These are phyloP conservation scores for Candida mesenterica DNA, from an alignment of 1,139 yeast species.

Conservation along the genomic window DNA sequence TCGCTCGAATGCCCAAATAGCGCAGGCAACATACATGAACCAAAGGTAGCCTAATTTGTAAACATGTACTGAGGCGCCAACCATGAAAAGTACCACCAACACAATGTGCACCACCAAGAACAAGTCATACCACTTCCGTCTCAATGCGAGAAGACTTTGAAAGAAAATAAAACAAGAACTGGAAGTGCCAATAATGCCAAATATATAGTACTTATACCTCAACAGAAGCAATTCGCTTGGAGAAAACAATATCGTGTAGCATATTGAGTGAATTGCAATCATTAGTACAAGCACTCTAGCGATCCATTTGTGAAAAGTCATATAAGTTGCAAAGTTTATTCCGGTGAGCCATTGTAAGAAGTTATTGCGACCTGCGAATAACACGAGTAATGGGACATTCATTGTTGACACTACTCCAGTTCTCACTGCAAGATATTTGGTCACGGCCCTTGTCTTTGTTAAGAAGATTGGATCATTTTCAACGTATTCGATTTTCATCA, in stretches of 20 bases:
- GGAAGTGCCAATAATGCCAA: constrained; percentile 32
- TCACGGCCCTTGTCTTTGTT: constrained; percentile 9
- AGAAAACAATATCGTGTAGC: constrained; percentile 24
- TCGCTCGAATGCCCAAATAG: constrained; percentile 21
- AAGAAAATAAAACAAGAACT: constrained; percentile 26
- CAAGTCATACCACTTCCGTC: constrained; percentile 18
- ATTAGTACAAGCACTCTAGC: constrained; percentile 28
- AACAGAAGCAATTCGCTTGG: constrained; percentile 6
- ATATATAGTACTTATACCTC: constrained; percentile 20
- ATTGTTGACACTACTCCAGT: constrained; percentile 28
- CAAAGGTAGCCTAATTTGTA: constrained; percentile 16
- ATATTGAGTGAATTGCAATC: constrained; percentile 34
- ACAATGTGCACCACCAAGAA: constrained; percentile 19
- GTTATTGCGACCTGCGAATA: constrained; percentile 43
- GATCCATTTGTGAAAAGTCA: constrained; percentile 37
- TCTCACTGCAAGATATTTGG: constrained; percentile 24
- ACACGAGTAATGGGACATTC: constrained; percentile 22
- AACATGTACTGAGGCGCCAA: constrained; percentile 19
- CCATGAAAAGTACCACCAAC: constrained; percentile 17
- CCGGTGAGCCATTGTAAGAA: constrained; percentile 39
- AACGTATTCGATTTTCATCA: constrained; percentile 8
- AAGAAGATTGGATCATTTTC: constrained; percentile 9
- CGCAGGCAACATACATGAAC: constrained; percentile 17
- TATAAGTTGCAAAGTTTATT: constrained; percentile 34
- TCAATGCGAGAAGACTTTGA: constrained; percentile 18